These are phyloP conservation scores for Ascochyta fabae DNA, from an alignment of 2,329 filamentous ascomycete genomes.

Conservation along the genomic window DNA sequence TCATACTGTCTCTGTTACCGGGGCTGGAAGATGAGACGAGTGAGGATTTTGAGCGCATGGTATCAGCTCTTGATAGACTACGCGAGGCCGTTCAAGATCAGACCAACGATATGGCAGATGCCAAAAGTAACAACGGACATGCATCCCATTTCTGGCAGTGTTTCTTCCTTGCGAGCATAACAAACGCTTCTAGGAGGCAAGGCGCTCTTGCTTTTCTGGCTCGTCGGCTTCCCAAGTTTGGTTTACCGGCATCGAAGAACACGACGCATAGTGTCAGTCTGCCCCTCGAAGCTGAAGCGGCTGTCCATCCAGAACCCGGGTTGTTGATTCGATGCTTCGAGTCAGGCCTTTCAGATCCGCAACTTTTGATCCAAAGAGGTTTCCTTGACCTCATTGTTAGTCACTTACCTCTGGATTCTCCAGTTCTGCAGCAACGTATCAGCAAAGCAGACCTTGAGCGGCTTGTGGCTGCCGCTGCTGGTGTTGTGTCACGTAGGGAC, in stretches of 20 bases:
- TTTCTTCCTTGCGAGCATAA: slow-evolving; percentile 91
- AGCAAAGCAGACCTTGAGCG: slow-evolving; percentile 79
- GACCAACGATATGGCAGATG: slow-evolving; percentile 56
- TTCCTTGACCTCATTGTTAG: slow-evolving; percentile 93
- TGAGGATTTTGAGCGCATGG: slow-evolving; percentile 91
- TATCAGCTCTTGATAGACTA: slow-evolving; percentile 79
- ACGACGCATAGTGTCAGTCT: slow-evolving; percentile 38
- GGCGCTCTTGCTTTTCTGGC: slow-evolving; percentile 87
- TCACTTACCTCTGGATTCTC: slow-evolving; percentile 83
- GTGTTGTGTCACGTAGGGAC: slow-evolving; percentile 86
- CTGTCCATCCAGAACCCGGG: slow-evolving; percentile 88
- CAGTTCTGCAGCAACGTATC: slow-evolving; percentile 77
- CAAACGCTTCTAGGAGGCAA: slow-evolving; percentile 80
- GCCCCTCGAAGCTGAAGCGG: slow-evolving; percentile 64
- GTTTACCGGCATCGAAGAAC: slow-evolving; percentile 34
- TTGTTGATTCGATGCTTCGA: slow-evolving; percentile 90
- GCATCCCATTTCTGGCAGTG: slow-evolving; percentile 98
- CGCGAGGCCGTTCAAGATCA: slow-evolving; percentile 67
- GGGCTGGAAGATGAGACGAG: slow-evolving; percentile 95
- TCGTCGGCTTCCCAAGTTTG: slow-evolving; percentile 77
- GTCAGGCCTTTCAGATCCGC: slow-evolving; percentile 84
- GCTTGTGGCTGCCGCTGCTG: slow-evolving; percentile 80
- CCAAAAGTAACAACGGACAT: slow-evolving; percentile 51
- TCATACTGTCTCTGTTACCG: slow-evolving; percentile 86
- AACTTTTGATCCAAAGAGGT: slow-evolving; percentile 89